Percentiles rank a stretch among this genome's conserved stretches.
These are phyloP conservation scores for Aspergillus carlsbadensis DNA, from an alignment of 495 filamentous ascomycete genomes.

Conservation along the genomic window DNA sequence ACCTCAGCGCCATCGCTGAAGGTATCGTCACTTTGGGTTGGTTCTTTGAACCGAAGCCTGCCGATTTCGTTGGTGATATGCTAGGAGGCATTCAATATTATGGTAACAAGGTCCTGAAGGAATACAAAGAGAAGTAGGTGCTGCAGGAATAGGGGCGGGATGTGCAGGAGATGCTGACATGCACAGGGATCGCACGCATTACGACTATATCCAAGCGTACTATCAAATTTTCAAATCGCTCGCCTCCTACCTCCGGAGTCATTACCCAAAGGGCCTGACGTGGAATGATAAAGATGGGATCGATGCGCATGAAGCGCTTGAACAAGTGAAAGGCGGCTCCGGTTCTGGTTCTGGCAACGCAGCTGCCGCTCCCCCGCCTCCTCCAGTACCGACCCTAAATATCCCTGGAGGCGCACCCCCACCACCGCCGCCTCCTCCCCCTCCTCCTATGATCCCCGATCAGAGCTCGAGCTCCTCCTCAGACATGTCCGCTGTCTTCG, in stretches of 20 bases:
- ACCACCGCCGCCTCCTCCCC: constrained; percentile 55
- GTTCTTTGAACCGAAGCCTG: constrained; percentile 79
- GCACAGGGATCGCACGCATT: constrained; percentile 68
- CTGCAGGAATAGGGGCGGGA: neutral
- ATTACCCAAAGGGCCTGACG: constrained; percentile 73
- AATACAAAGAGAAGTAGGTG: constrained; percentile 89
- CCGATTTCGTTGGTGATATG: constrained; percentile 75
- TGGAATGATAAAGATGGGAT: constrained; percentile 84
- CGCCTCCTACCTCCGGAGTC: constrained; percentile 73
- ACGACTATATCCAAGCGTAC: constrained; percentile 85
- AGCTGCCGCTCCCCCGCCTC: constrained; percentile 56
- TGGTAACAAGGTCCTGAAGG: constrained; percentile 85
- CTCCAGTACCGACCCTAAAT: constrained; percentile 55
- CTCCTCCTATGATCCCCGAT: constrained; percentile 23
- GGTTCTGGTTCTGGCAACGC: constrained; percentile 36
- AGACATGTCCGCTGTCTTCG: constrained; percentile 83
- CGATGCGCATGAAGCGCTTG: constrained; percentile 67
- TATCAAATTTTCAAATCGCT: constrained; percentile 84
- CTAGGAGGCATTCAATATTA: constrained; percentile 81
- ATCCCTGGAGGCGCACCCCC: constrained; percentile 66
- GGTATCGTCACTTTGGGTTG: constrained; percentile 83
- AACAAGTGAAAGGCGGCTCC: constrained; percentile 56
- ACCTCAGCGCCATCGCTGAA: constrained; percentile 83
- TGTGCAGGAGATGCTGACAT: constrained; percentile 13
- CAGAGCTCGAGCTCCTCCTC: constrained; percentile 24